These are phyloP conservation scores for Evernia prunastri DNA, from an alignment of 495 filamentous ascomycete genomes.

Conservation along the genomic window DNA sequence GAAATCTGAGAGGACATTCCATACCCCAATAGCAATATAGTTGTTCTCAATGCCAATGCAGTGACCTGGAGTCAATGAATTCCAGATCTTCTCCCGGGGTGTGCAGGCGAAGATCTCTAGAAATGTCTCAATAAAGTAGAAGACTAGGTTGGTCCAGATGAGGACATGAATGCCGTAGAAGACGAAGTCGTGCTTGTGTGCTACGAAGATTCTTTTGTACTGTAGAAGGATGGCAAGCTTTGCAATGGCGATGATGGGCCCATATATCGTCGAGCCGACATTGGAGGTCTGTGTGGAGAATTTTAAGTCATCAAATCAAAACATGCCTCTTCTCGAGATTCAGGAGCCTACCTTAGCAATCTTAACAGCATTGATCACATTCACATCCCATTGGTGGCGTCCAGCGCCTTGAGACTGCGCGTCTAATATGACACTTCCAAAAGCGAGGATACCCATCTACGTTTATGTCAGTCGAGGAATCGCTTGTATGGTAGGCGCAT, in stretches of 20 bases:
- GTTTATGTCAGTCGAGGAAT: neutral
- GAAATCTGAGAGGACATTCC: constrained; percentile 6
- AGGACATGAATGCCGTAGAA: neutral
- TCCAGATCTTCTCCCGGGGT: constrained; percentile 11
- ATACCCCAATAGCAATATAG: constrained; percentile 3
- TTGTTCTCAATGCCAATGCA: constrained; percentile 7
- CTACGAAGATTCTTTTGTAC: neutral
- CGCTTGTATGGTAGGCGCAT: neutral
- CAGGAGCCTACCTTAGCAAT: neutral
- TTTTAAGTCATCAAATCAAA: neutral
- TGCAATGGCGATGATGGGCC: neutral
- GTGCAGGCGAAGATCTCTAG: constrained; percentile 9
- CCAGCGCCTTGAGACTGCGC: neutral
- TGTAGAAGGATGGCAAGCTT: constrained; percentile 13
- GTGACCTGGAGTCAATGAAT: neutral
- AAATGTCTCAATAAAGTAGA: constrained; percentile 11
- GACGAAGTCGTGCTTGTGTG: neutral
- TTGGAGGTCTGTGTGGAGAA: neutral
- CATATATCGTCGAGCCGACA: constrained; percentile 7
- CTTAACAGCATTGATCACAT: neutral
- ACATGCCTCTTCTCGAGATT: neutral
- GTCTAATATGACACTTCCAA: neutral
- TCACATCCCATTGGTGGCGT: constrained; percentile 5
- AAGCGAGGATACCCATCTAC: neutral
- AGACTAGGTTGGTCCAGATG: constrained; percentile 6